These are phyloP conservation scores for Gardenia jasminoides DNA, from an alignment of 257 asterid genomes.

Conservation along the genomic window DNA sequence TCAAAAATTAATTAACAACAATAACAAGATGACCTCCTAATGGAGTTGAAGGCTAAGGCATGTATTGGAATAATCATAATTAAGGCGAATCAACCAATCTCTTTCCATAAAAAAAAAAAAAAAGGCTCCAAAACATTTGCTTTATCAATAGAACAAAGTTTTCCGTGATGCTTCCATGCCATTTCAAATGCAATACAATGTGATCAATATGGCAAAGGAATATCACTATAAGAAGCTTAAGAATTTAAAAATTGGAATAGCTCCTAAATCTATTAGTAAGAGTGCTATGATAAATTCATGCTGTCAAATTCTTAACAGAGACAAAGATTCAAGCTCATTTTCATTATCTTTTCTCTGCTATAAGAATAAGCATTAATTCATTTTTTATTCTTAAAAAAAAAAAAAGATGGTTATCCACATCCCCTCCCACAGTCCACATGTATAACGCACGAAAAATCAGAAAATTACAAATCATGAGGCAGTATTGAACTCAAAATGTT, in stretches of 20 bases:
- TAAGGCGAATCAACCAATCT: slow-evolving; percentile 8
- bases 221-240: neutral
- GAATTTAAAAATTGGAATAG: neutral
- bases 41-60: slow-evolving; percentile 11
- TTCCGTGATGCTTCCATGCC: slow-evolving; percentile 83
- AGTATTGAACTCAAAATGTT: too few species aligned
- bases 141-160: slow-evolving; percentile 95
- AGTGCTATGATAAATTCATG: neutral
- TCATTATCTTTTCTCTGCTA: too few species aligned
- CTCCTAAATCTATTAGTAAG: neutral
- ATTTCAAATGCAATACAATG: slow-evolving; percentile 90
- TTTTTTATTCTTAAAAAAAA: too few species aligned
- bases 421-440: too few species aligned
- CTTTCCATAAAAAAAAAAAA: neutral
- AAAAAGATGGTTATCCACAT: too few species aligned
- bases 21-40: neutral
- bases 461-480: too few species aligned
- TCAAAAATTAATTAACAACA: neutral
- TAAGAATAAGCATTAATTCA: neutral
- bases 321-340: too few species aligned
- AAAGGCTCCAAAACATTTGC: slow-evolving; percentile 99
- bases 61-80: neutral
- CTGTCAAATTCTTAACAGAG: neutral
- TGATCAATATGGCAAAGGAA: slow-evolving; percentile 70
- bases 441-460: too few species aligned